Evolutionary conservation across 768 basidiomycete species (phyloP).

Genomic region (Dacryopinax primogenitus): DNA sequence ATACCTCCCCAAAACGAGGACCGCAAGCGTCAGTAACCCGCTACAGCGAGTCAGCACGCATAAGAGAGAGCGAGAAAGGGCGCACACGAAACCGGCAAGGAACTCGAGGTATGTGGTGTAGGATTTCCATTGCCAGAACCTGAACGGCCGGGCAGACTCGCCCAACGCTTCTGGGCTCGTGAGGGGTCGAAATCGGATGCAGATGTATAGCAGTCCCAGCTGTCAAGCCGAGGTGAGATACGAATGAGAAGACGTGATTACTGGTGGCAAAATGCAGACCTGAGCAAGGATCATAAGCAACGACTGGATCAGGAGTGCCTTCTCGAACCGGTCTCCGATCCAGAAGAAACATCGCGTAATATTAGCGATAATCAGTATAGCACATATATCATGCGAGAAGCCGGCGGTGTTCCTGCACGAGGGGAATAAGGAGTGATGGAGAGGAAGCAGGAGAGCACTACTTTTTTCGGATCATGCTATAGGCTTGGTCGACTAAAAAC

Average conservation of each 20-base stretch:
- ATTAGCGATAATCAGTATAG: conserved; percentile 67
- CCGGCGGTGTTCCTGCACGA: conserved; percentile 59
- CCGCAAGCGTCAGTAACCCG: conserved; percentile 57
- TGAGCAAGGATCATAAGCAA: conserved; percentile 76
- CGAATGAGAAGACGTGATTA: background rate
- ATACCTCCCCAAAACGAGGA: conserved; percentile 58
- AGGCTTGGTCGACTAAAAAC: background rate
- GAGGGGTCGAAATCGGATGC: conserved; percentile 55
- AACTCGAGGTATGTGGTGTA: conserved; percentile 75
- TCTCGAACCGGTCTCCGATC: conserved; percentile 67
- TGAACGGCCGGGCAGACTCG: conserved; percentile 49
- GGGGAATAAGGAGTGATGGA: background rate
- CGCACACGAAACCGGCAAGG: conserved; percentile 63
- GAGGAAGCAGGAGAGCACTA: background rate
- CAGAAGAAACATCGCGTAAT: conserved; percentile 86
- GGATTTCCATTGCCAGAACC: conserved; percentile 76
- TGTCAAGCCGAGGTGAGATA: conserved; percentile 24
- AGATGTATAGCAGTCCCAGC: conserved; percentile 71
- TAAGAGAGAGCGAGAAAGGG: conserved; percentile 3
- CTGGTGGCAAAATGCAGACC: conserved; percentile 30
- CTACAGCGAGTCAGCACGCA: conserved; percentile 20
- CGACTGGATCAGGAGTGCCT: conserved; percentile 62
- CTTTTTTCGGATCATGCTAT: conserved; percentile 7
- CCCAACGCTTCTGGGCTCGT: conserved; percentile 47
- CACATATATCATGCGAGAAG: conserved; percentile 77